Conservation (phyloP, 306 rosid species). For the Corylus avellana region DNA sequence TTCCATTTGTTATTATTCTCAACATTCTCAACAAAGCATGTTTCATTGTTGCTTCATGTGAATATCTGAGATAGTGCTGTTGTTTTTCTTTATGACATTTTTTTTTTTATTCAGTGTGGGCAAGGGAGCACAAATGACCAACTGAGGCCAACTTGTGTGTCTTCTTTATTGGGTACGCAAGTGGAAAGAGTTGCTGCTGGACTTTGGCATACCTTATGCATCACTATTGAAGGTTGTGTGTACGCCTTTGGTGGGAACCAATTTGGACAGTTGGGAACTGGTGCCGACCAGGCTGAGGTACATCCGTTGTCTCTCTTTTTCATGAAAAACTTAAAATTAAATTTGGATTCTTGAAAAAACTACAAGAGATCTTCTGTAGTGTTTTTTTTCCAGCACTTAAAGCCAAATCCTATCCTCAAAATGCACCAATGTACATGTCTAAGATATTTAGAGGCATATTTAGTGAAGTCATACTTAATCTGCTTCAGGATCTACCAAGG, state of each 20-base stretch:
- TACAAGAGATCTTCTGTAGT: too few relatives aligned
- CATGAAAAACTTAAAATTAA: too few relatives aligned
- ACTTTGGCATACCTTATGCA: constrained; percentile 86
- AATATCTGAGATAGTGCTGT: constrained; percentile 3
- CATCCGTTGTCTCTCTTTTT: not conserved
- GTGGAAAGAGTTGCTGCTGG: constrained; percentile 73
- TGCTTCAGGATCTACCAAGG: constrained; percentile 65
- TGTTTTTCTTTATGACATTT: not conserved
- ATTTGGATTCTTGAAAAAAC: too few relatives aligned
- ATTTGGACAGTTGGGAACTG: constrained; percentile 90
- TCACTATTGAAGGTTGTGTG: constrained; percentile 60
- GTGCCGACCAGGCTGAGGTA: constrained; percentile 79
- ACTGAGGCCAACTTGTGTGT: constrained; percentile 64
- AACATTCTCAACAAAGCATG: not conserved
- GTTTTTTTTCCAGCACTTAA: too few relatives aligned
- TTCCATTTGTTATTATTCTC: not conserved
- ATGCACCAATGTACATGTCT: not conserved
- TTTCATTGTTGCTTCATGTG: not conserved
- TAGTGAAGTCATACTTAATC: not conserved
- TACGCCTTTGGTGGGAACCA: constrained; percentile 90
- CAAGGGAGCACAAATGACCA: constrained; percentile 77
- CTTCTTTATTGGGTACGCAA: constrained; percentile 54
- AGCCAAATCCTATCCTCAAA: not conserved
- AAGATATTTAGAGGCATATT: not conserved
- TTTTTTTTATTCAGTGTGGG: constrained; percentile 58